Percentiles rank a stretch among this genome's conserved stretches.
phyloP scores from a whole-genome alignment of 2,329 filamentous ascomycete species.

The Juglanconis oblonga region DNA sequence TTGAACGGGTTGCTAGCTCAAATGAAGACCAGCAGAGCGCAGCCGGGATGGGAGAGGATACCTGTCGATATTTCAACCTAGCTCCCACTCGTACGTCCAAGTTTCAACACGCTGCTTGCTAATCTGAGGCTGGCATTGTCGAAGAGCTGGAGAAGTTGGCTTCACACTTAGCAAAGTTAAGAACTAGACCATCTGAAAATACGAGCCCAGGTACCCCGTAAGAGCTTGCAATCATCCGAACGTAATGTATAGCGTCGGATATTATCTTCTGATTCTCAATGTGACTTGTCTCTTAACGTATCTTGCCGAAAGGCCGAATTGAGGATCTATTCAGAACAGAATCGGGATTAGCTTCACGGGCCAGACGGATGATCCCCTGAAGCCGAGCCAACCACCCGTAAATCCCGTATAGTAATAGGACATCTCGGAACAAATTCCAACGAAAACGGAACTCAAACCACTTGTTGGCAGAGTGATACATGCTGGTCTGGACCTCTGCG shows the following conservation, averaged over 20 bases:
- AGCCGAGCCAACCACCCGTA: not conserved
- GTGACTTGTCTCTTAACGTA: not conserved
- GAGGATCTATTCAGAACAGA: slow-evolving; percentile 15
- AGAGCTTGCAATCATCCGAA: not conserved
- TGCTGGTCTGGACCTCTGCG: no score
- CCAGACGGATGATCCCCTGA: not conserved
- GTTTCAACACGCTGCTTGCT: not conserved
- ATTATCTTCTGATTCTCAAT: not conserved
- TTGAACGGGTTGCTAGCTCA: no score
- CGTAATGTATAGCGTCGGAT: not conserved
- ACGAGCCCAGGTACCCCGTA: not conserved
- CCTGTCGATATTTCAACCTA: no score
- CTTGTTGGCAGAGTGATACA: no score
- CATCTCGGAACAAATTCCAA: not conserved
- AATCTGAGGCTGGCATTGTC: not conserved
- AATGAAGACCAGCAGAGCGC: no score
- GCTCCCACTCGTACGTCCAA: not conserved
- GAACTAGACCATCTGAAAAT: not conserved
- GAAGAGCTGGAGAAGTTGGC: not conserved
- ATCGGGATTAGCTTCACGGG: slow-evolving; percentile 13
- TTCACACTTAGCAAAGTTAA: not conserved
- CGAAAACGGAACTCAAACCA: not conserved
- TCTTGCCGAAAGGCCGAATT: not conserved
- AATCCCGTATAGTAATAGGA: not conserved
- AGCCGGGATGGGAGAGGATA: no score